Conservation (phyloP, 2,329 filamentous ascomycete genomes). For the Monosporascus sp. region DNA sequence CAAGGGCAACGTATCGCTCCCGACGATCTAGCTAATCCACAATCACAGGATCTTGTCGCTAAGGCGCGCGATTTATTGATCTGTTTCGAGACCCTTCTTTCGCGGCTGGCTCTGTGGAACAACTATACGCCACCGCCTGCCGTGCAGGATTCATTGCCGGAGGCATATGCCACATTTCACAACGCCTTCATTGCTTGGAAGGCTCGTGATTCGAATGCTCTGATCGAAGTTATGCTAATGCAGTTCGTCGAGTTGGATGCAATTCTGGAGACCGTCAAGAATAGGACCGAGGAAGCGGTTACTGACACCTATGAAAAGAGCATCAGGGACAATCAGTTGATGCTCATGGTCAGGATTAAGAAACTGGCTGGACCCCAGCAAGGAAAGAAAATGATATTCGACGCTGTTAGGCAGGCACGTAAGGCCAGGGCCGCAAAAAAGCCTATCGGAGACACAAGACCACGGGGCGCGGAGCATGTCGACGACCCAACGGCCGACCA, state of each 20-base stretch:
- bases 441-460: conserved; percentile 64
- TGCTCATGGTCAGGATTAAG: conserved; percentile 74
- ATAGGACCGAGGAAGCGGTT: conserved; percentile 67
- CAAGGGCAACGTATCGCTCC: conserved; percentile 39
- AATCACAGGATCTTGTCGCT: conserved; percentile 65
- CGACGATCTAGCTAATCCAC: conserved; percentile 55
- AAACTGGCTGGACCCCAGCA: conserved; percentile 66
- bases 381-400: conserved; percentile 67
- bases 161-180: conserved; percentile 68
- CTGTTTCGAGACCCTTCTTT: conserved; percentile 69
- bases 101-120: conserved; percentile 60
- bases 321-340: conserved; percentile 75
- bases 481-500: conserved; percentile 34
- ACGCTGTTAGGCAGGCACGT: conserved; percentile 68
- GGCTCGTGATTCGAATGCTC: conserved; percentile 68
- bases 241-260: conserved; percentile 81
- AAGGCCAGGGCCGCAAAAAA: conserved; percentile 60
- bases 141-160: conserved; percentile 57
- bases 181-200: conserved; percentile 83
- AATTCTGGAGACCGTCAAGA: conserved; percentile 78
- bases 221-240: conserved; percentile 80
- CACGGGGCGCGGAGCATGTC: conserved; percentile 54
- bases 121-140: conserved; percentile 60
- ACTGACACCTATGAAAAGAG: conserved; percentile 73
- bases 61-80: conserved; percentile 75